phyloP scores from a whole-genome alignment of 345 rosid genomes.

The Jatropha curcas region DNA sequence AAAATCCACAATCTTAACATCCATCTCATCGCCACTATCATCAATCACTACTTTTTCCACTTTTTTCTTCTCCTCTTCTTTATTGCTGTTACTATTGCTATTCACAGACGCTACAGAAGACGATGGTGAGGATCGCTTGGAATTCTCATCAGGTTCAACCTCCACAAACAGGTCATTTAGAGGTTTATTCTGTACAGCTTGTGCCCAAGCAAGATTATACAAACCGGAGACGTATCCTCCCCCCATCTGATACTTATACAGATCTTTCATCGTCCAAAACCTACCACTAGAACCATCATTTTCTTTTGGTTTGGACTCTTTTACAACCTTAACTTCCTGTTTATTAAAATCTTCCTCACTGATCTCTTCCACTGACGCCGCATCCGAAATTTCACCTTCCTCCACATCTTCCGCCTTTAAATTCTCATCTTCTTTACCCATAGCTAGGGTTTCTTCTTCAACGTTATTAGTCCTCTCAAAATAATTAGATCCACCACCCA shows the following conservation, averaged over 20 bases:
- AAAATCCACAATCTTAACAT: constrained; percentile 12
- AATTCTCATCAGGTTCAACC: constrained; percentile 46
- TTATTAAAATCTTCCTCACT: constrained; percentile 59
- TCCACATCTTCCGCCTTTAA: constrained; percentile 57
- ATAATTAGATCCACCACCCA: constrained; percentile 30
- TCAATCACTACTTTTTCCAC: constrained; percentile 53
- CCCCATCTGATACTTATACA: constrained; percentile 53
- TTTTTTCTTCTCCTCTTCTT: constrained; percentile 16
- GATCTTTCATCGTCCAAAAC: constrained; percentile 88
- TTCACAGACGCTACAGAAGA: constrained; percentile 45
- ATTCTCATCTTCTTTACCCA: constrained; percentile 45
- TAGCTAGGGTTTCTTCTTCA: constrained; percentile 32
- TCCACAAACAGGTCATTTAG: constrained; percentile 56
- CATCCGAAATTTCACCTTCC: constrained; percentile 87
- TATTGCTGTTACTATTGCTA: not conserved
- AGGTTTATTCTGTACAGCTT: constrained; percentile 90
- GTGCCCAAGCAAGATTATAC: constrained; percentile 91
- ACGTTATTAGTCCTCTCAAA: constrained; percentile 12
- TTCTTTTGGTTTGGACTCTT: constrained; percentile 29
- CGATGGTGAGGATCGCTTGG: constrained; percentile 38
- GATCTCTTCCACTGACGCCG: constrained; percentile 70
- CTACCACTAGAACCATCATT: too few species aligned
- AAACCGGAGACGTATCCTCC: constrained; percentile 64
- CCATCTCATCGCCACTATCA: constrained; percentile 58
- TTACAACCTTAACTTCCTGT: constrained; percentile 35